These are phyloP conservation scores for Gyrodon lividus DNA, from an alignment of 768 basidiomycete genomes.

Conservation along the genomic window DNA sequence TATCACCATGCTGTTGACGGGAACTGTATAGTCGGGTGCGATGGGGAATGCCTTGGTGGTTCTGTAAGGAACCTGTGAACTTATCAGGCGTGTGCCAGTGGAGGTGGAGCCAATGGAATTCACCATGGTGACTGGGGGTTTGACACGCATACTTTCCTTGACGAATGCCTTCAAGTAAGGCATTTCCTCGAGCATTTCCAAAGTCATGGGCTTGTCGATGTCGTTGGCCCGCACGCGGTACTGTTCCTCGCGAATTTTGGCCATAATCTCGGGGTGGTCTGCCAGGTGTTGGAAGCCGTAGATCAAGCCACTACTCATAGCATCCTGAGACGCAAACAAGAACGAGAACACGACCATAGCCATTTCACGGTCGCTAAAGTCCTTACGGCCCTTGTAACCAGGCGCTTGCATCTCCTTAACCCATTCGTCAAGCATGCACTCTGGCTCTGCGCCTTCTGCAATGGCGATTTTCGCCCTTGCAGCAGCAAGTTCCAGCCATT, in stretches of 20 bases:
- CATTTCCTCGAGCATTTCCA: conserved; percentile 92
- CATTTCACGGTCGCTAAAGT: conserved; percentile 94
- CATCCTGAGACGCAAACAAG: conserved; percentile 95
- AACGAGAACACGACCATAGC: conserved; percentile 96
- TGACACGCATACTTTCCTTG: conserved; percentile 88
- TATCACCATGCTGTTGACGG: conserved; percentile 90
- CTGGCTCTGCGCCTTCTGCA: conserved; percentile 74
- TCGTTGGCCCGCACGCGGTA: conserved; percentile 78
- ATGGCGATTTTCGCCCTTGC: conserved; percentile 77
- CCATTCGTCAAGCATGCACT: conserved; percentile 95
- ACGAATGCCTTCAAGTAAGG: conserved; percentile 89
- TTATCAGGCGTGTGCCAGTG: conserved; percentile 6
- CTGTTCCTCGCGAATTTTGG: conserved; percentile 91
- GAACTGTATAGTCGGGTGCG: conserved; percentile 87
- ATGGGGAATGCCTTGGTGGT: conserved; percentile 91
- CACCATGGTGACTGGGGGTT: conserved; percentile 97
- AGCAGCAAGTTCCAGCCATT: conserved; percentile 79
- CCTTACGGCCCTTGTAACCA: conserved; percentile 68
- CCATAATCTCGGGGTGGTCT: conserved; percentile 85
- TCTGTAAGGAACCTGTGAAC: conserved; percentile 83
- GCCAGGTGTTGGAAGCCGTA: conserved; percentile 96
- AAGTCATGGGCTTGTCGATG: conserved; percentile 68
- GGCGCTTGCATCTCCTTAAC: conserved; percentile 68
- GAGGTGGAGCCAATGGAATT: conserved; percentile 3
- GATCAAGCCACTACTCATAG: conserved; percentile 96